Percentiles rank a stretch among this genome's conserved stretches.
Conservation (phyloP, 208 protist genomes). For the Phytomonas francai region DNA sequence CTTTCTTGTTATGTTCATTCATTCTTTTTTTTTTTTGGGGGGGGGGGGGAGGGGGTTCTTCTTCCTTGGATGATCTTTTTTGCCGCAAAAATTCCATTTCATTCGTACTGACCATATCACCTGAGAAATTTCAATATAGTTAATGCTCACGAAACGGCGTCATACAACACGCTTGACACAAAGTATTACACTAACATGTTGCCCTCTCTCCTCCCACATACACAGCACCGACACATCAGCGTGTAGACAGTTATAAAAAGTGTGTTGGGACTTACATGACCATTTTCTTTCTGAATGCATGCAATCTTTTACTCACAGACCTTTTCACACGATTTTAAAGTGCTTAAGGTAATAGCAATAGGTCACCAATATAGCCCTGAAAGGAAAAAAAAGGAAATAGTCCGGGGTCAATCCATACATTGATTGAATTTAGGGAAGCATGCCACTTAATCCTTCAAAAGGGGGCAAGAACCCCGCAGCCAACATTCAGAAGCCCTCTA, state of each 20-base stretch:
- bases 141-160: neutral
- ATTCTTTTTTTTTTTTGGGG: too few relatives aligned
- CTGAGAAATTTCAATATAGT: neutral
- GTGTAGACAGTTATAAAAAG: too few relatives aligned
- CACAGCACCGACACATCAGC: too few relatives aligned
- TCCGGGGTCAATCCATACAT: neutral
- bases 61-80: neutral
- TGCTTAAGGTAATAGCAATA: neutral
- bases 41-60: too few relatives aligned
- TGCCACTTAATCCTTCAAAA: neutral
- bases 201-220: too few relatives aligned
- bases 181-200: neutral
- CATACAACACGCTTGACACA: neutral
- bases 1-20: too few relatives aligned
- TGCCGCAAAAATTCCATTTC: neutral
- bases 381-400: neutral
- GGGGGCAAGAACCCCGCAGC: neutral
- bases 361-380: neutral
- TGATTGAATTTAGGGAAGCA: neutral
- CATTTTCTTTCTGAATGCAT: neutral
- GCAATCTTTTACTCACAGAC: neutral
- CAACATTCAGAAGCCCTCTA: neutral
- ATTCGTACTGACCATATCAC: neutral
- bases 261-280: neutral
- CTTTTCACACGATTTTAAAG: neutral